A percentile compares a stretch with the other conserved stretches of the same genome.
phyloP scores from a whole-genome alignment of 169 alveolate species.

The Perkinsus chesapeaki region DNA sequence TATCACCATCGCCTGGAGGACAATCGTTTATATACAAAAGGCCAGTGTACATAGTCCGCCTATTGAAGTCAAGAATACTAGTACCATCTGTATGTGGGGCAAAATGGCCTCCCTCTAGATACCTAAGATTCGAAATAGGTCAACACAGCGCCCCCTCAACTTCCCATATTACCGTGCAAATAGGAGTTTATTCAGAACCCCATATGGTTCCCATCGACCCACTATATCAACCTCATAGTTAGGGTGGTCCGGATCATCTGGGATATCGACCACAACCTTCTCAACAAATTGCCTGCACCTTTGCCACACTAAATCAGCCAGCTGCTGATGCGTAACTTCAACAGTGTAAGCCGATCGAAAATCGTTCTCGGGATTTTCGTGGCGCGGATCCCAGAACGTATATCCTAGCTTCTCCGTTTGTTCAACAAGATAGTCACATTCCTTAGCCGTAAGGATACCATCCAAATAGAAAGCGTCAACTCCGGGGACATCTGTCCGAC shows the following conservation, averaged over 20 bases:
- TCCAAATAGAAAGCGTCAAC: background rate
- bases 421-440: background rate
- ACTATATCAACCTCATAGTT: slow-evolving; percentile 21
- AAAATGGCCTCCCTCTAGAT: slow-evolving; percentile 49
- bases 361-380: background rate
- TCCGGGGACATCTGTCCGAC: background rate
- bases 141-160: background rate
- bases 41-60: slow-evolving; percentile 44
- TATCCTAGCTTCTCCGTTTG: background rate
- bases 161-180: slow-evolving; percentile 21
- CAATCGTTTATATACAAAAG: slow-evolving; percentile 34
- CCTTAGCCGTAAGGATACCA: background rate
- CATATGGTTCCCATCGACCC: slow-evolving; percentile 36
- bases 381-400: background rate
- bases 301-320: background rate
- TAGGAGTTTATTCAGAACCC: slow-evolving; percentile 26
- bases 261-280: background rate
- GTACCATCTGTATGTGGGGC: slow-evolving; percentile 59
- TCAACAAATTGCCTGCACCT: background rate
- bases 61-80: slow-evolving; percentile 38
- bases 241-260: slow-evolving; percentile 14
- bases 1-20: slow-evolving; percentile 18
- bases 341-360: background rate
- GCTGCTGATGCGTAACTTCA: background rate
- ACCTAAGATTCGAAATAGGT: slow-evolving; percentile 15